Evolutionary conservation across 2,329 filamentous ascomycete genomes (phyloP).

Genomic region (Hymenoscyphus occultus): DNA sequence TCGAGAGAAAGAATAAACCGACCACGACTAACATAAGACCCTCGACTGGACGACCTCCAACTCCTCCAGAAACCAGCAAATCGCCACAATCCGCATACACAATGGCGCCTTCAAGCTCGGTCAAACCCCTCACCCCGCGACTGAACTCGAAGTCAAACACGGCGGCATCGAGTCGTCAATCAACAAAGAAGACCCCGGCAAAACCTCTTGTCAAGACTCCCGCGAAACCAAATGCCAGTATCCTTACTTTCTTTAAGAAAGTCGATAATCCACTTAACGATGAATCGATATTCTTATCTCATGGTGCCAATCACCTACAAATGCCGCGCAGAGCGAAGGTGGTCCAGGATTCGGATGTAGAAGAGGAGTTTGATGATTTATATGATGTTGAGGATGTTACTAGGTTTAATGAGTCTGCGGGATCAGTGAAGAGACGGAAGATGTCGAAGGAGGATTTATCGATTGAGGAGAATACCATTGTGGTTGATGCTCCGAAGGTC

Average conservation of each 20-base stretch:
- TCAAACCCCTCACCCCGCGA: slow-evolving; percentile 34
- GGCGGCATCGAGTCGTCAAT: slow-evolving; percentile 16
- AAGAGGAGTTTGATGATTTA: slow-evolving; percentile 29
- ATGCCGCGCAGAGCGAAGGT: slow-evolving; percentile 14
- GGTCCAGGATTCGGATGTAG: slow-evolving; percentile 17
- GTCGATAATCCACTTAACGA: slow-evolving; percentile 49
- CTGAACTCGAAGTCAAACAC: slow-evolving; percentile 31
- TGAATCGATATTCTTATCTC: slow-evolving; percentile 54
- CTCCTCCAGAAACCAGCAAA: slow-evolving; percentile 41
- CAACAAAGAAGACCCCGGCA: slow-evolving; percentile 24
- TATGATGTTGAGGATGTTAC: slow-evolving; percentile 26
- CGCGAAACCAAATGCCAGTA: slow-evolving; percentile 56
- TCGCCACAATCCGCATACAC: neutral
- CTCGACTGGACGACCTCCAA: slow-evolving; percentile 51
- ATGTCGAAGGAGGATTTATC: slow-evolving; percentile 26
- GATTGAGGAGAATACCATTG: neutral
- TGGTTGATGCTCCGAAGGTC: slow-evolving; percentile 5
- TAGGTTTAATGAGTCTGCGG: slow-evolving; percentile 42
- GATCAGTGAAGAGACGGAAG: slow-evolving; percentile 44
- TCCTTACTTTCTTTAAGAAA: slow-evolving; percentile 74
- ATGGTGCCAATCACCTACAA: slow-evolving; percentile 28
- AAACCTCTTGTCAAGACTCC: slow-evolving; percentile 22
- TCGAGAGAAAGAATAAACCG: slow-evolving; percentile 43
- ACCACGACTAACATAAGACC: slow-evolving; percentile 39
- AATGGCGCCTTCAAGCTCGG: slow-evolving; percentile 28